Evolutionary conservation across 208 protist genomes (phyloP).

Genomic region (Crithidia sp.): DNA sequence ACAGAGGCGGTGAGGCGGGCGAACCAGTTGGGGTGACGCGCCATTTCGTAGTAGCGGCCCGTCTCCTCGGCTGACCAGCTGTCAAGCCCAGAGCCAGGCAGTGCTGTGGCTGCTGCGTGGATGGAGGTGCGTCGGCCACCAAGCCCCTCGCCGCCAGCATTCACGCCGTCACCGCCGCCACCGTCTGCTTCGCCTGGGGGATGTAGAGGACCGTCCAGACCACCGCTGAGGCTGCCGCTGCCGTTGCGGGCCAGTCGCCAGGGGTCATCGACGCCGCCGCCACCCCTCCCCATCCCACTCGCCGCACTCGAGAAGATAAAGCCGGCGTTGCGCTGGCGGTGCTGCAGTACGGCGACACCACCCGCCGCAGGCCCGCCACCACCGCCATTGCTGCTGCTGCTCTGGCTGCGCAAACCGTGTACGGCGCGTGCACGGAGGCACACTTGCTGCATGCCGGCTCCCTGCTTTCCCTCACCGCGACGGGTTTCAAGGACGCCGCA

Average conservation of each 20-base stretch:
- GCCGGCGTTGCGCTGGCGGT: conserved; percentile 13
- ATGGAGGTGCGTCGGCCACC: neutral
- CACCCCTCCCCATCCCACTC: conserved; percentile 10
- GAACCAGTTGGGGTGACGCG: conserved; percentile 86
- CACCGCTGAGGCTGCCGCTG: conserved; percentile 5
- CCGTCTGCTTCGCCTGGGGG: neutral
- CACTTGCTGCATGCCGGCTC: conserved; percentile 45
- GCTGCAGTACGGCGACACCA: conserved; percentile 13
- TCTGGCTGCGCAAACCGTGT: conserved; percentile 23
- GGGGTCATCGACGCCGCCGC: conserved; percentile 15
- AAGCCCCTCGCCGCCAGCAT: neutral
- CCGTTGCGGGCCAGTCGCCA: conserved; percentile 19
- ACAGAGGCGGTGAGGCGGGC: conserved; percentile 92
- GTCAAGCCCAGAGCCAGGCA: conserved; percentile 13
- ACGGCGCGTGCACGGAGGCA: conserved; percentile 40
- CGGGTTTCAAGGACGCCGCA: conserved; percentile 67
- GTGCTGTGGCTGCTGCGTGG: neutral
- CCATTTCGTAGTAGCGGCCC: conserved; percentile 85
- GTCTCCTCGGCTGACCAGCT: conserved; percentile 67
- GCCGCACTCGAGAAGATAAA: conserved; percentile 2
- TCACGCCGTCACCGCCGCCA: neutral
- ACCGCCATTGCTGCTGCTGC: conserved; percentile 6
- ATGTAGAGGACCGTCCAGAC: neutral
- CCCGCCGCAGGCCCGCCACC: neutral
- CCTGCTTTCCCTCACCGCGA: conserved; percentile 47